Evolutionary conservation across 2,329 filamentous ascomycete species (phyloP), one percentile per base, ranked within the genome.

Genomic region (Kalmusia sp.): DNA sequence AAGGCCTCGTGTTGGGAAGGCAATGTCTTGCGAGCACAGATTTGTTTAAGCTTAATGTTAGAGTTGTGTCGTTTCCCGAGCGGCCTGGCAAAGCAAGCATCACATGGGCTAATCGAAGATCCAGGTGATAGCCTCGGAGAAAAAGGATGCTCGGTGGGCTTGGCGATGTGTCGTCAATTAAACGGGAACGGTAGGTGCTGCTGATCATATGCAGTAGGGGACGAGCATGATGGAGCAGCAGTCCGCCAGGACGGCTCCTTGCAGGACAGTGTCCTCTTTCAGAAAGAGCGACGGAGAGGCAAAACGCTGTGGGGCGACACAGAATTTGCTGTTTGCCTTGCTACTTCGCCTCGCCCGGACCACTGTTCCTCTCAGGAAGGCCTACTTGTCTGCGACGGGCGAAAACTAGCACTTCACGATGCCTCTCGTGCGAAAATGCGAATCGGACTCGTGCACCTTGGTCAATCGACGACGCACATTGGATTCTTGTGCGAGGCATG

Each of bases 41-140:
- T 37, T 37, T 46, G n/a, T n/a, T n/a, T 47, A 47, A 47, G 44
- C 31, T 47, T 47, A 47, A 28, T 27, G 31, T 37, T 47, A 28
- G 33, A 43, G 31, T 17, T 25, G 44, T 5, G 8, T 19, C 15
- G 28, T 17, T 24, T 45, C 22, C 41, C 24, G 41, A 31, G 19
- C 11, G 6, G 4, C 33, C 27, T 12, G 12, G 27, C 6, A 28
- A 28, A 31, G 17, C 27, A 21, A 11, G 8, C n/a, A 17, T n/a
- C 17, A 22, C 17, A 44, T 31, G 3, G 19, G 19, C 8, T 7
- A 7, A 37, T 37, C 31, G 41, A 6, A 17, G 31, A 46, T 46
- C 43, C 28, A n/a, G 8, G 25, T 3, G 22, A 28, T 34, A 17
- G 43, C 17, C 21, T 47, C 44, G 31, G 22, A 37, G 33, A 28